Evolutionary conservation across 805 yeast species (phyloP).

Genomic region (Cyberlindnera samutprakarnensis): DNA sequence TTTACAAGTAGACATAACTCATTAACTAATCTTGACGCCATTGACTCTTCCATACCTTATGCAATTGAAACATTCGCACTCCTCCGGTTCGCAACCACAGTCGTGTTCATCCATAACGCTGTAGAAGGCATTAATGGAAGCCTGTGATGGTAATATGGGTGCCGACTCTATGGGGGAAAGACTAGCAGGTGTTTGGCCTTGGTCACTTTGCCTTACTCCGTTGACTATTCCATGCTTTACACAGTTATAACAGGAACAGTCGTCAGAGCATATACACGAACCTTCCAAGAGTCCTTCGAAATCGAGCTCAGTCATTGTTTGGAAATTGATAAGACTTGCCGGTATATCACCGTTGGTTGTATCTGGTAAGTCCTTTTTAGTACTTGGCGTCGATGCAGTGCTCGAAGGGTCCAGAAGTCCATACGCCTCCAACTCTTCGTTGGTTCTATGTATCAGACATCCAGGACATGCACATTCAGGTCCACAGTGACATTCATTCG

Average conservation of each 20-base stretch:
- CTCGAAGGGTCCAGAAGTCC: constrained; percentile 18
- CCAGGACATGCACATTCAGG: constrained; percentile 20
- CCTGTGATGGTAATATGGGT: background rate
- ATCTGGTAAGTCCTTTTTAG: background rate
- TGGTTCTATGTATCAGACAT: constrained; percentile 22
- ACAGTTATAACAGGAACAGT: constrained; percentile 17
- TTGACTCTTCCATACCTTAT: constrained; percentile 15
- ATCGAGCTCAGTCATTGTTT: constrained; percentile 16
- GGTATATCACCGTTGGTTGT: background rate
- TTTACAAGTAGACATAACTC: background rate
- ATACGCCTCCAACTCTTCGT: constrained; percentile 17
- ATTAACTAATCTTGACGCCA: constrained; percentile 9
- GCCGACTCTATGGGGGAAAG: no score
- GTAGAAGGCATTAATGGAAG: background rate
- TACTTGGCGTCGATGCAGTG: constrained; percentile 9
- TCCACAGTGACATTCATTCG: constrained; percentile 22
- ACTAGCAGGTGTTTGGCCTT: no score
- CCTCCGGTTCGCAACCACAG: constrained; percentile 17
- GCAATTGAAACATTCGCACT: constrained; percentile 19
- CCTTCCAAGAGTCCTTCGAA: constrained; percentile 11
- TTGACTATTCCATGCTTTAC: constrained; percentile 18
- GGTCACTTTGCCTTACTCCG: constrained; percentile 11
- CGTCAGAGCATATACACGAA: constrained; percentile 13
- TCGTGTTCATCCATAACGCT: constrained; percentile 11
- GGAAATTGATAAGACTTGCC: constrained; percentile 9